Percentiles rank a stretch among this genome's conserved stretches.
Conservation (phyloP, 2,329 filamentous ascomycete species). For the Pyrenophora teres region DNA sequence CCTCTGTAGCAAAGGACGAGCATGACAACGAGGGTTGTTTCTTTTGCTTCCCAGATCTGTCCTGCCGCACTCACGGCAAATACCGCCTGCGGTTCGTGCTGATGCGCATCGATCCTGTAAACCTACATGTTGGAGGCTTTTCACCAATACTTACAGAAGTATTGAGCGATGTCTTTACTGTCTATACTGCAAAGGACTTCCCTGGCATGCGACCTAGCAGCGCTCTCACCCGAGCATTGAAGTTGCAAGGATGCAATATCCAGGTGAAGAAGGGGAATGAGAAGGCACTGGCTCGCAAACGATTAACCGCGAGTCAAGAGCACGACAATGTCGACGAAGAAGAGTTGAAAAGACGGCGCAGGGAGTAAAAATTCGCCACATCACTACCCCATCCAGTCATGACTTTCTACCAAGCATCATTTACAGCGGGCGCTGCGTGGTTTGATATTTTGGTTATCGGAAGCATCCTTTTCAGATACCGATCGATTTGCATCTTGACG, state of each 20-base stretch:
- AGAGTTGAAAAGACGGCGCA: conserved; percentile 44
- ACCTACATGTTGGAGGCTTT: conserved; percentile 59
- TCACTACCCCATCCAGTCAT: not conserved
- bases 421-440: conserved; percentile 30
- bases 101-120: conserved; percentile 69
- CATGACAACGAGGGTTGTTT: conserved; percentile 75
- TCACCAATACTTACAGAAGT: conserved; percentile 57
- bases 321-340: conserved; percentile 49
- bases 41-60: conserved; percentile 84
- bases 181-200: conserved; percentile 85
- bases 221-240: conserved; percentile 71
- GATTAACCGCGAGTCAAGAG: conserved; percentile 46
- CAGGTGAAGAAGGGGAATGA: conserved; percentile 87
- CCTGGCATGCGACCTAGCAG: conserved; percentile 82
- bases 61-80: conserved; percentile 75
- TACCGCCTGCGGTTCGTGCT: conserved; percentile 77
- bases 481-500: conserved; percentile 41
- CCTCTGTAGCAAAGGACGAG: conserved; percentile 77
- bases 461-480: conserved; percentile 40
- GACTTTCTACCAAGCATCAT: conserved; percentile 20
- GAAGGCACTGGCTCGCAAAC: conserved; percentile 55
- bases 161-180: conserved; percentile 74
- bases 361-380: conserved; percentile 31
- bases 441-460: conserved; percentile 38
- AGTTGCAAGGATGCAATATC: conserved; percentile 80